Evolutionary conservation across 768 basidiomycete genomes (phyloP).

Genomic region (Amanita muscaria): DNA sequence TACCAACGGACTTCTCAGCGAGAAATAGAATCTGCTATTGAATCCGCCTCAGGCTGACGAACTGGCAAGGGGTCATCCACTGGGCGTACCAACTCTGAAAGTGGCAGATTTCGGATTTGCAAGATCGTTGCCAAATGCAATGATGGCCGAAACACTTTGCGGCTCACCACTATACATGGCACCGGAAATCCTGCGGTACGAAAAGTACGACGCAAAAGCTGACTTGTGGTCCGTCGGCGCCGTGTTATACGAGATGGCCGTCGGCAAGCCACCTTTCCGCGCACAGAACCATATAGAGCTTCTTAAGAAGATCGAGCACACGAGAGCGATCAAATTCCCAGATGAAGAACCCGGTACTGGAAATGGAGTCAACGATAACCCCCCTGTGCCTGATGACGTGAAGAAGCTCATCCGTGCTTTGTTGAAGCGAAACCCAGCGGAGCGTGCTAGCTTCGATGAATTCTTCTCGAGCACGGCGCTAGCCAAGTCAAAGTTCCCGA

Average conservation of each 20-base stretch:
- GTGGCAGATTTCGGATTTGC: slow-evolving; percentile 99
- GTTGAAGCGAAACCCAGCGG: slow-evolving; percentile 73
- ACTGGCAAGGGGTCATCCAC: slow-evolving; percentile 77
- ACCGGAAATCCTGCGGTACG: slow-evolving; percentile 92
- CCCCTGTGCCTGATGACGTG: slow-evolving; percentile 67
- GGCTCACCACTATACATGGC: slow-evolving; percentile 99
- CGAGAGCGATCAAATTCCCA: slow-evolving; percentile 90
- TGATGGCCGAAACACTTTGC: slow-evolving; percentile 96
- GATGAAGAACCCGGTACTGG: slow-evolving; percentile 64
- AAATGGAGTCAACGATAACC: slow-evolving; percentile 38
- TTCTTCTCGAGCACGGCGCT: slow-evolving; percentile 82
- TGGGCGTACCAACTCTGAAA: slow-evolving; percentile 91
- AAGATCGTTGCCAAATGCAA: slow-evolving; percentile 79
- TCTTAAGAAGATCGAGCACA: slow-evolving; percentile 82
- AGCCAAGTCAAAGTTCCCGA: slow-evolving; percentile 69
- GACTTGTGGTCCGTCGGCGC: slow-evolving; percentile 99
- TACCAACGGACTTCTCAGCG: slow-evolving; percentile 3
- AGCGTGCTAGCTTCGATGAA: slow-evolving; percentile 84
- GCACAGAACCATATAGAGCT: slow-evolving; percentile 96
- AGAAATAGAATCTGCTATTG: slow-evolving; percentile 72
- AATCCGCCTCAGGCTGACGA: slow-evolving; percentile 77
- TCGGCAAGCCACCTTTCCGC: slow-evolving; percentile 89
- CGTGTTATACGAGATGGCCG: slow-evolving; percentile 91
- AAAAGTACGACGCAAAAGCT: slow-evolving; percentile 96
- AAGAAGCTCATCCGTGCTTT: slow-evolving; percentile 82